These are phyloP conservation scores for Nakazawaea wyomingensis DNA, from an alignment of 805 yeast species.

Conservation along the genomic window DNA sequence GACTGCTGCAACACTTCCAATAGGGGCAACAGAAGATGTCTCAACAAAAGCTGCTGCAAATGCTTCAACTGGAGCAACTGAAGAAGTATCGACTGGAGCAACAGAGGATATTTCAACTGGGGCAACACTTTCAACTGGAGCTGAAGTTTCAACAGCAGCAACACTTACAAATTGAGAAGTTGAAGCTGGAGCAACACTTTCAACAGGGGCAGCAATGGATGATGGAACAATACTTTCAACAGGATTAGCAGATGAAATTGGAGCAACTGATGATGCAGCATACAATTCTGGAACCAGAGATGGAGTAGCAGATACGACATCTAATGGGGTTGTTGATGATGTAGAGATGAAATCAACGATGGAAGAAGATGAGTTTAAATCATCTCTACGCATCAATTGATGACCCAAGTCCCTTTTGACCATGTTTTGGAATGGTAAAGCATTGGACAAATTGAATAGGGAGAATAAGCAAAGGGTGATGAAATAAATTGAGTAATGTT, in stretches of 20 bases:
- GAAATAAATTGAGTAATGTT: too few relatives aligned
- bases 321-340: too few relatives aligned
- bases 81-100: not conserved
- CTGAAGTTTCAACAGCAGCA: not conserved
- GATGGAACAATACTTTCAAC: constrained; percentile 9
- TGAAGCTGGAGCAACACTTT: constrained; percentile 16
- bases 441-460: not conserved
- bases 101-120: constrained; percentile 14
- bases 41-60: not conserved
- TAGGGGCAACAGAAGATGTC: not conserved
- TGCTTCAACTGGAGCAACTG: not conserved
- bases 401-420: constrained; percentile 6
- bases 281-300: too few relatives aligned
- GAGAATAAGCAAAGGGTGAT: too few relatives aligned
- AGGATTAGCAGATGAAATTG: constrained; percentile 4
- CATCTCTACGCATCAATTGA: constrained; percentile 10
- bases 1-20: not conserved
- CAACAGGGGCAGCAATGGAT: not conserved
- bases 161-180: constrained; percentile 15
- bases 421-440: constrained; percentile 11
- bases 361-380: constrained; percentile 1
- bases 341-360: constrained; percentile 6
- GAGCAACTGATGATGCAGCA: too few relatives aligned
- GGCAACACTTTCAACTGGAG: not conserved
- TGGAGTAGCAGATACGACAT: too few relatives aligned